phyloP scores from a whole-genome alignment of 257 asterid genomes.

The Schizonepeta tenuifolia region DNA sequence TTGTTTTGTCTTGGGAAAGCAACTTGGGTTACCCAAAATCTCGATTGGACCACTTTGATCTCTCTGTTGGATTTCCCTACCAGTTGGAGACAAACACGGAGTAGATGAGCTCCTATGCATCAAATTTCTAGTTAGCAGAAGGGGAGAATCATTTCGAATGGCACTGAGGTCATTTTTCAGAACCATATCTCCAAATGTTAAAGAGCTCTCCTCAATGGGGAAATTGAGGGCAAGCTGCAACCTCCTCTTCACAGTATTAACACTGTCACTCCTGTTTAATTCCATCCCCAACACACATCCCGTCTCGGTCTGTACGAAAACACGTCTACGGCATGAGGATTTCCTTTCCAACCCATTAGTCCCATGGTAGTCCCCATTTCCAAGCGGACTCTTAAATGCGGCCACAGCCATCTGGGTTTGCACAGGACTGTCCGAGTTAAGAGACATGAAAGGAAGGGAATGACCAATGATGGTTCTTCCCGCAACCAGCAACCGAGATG shows the following conservation, averaged over 20 bases:
- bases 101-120: slow-evolving; percentile 95
- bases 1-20: slow-evolving; percentile 58
- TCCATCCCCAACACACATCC: slow-evolving; percentile 98
- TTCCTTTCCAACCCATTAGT: slow-evolving; percentile 65
- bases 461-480: slow-evolving; percentile 33
- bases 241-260: slow-evolving; percentile 88
- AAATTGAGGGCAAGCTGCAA: slow-evolving; percentile 82
- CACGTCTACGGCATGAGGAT: slow-evolving; percentile 70
- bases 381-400: slow-evolving; percentile 70
- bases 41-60: slow-evolving; percentile 89
- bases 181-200: slow-evolving; percentile 86
- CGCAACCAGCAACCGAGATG: slow-evolving; percentile 67
- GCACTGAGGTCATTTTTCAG: slow-evolving; percentile 90
- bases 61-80: slow-evolving; percentile 73
- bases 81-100: slow-evolving; percentile 97
- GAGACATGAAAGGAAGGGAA: slow-evolving; percentile 68
- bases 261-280: slow-evolving; percentile 84
- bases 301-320: slow-evolving; percentile 87
- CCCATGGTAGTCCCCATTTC: slow-evolving; percentile 71
- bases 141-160: slow-evolving; percentile 82
- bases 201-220: slow-evolving; percentile 87
- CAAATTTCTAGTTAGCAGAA: slow-evolving; percentile 73
- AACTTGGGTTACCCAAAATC: slow-evolving; percentile 67
- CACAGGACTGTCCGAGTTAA: slow-evolving; percentile 82
- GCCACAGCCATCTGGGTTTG: slow-evolving; percentile 98